Base-by-base conservation (phyloP, 2,329 filamentous ascomycete species). In the Incumbomyces delicatus region DNA sequence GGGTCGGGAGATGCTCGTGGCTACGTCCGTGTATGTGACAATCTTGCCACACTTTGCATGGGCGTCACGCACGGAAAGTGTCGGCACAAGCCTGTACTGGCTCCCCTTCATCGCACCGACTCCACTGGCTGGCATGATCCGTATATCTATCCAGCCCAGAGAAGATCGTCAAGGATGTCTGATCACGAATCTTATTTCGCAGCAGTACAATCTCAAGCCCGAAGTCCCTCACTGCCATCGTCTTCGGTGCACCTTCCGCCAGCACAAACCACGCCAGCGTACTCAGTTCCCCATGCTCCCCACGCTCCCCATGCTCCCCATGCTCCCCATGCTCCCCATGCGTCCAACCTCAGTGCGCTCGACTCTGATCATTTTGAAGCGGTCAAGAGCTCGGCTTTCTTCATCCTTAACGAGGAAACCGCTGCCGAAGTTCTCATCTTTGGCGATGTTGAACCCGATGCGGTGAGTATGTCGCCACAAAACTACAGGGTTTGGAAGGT, bases 401-500 rank as follows among this genome's bases (percentile, higher is more conserved):
- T 98, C 64, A 85, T 98, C 53, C 84, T 87, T 32, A 85, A 92
- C 50, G 71, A 82, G 30, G 62, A 68, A 1, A 84, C 80, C 0
- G 76, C 78, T 1, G 76, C 76, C 29, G 90, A 98, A 65, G 78
- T 96, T 2, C 77, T 98, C 50, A 85, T 98, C 41, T 96, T 95
- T 61, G 92, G 92, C 14, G 92, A 98, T 55, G 86, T 96, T 32
- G 92, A 98, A 61, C 88, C 92, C 1, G 92, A 98, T 64, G 83
- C 80, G 7, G 67, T 96, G 20, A 94, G 87, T 0, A 66, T 90
- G 1, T 83, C 78, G 1, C 88, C 90, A 1, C 80, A 89, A 18
- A 96, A 92, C 54, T 68, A 75, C n/a, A 71, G 73, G 12, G 80
- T 98, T 12, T 98, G 92, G 92, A 76, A 79, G 54, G 85, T 92